Evolutionary conservation across 2,329 filamentous ascomycete genomes (phyloP), one percentile per base, ranked within the genome.

Genomic region (Periconia digitata): DNA sequence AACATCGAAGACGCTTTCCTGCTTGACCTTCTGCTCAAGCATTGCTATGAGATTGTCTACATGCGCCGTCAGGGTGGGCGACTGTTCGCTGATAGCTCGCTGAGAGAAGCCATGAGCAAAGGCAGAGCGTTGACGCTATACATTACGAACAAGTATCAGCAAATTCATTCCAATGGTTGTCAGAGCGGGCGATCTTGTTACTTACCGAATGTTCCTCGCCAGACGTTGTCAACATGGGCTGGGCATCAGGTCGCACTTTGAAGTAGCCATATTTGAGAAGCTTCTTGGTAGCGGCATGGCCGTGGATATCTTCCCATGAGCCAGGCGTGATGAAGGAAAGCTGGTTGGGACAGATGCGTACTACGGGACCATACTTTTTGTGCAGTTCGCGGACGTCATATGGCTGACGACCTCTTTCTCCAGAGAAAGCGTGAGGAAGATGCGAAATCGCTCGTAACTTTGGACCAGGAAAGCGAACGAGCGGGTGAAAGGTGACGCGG

Each of bases 401-500:
- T 23, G 67, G 55, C 8, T 51, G 45, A 2, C 42, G 50, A 20
- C 72, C 73, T 1, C 23, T 56, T 23, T 55, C 51, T 1, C 50
- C 44, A 16, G 59, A 56, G n/a, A 59, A 45, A 20, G 63, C 58
- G 35, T 66, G 60, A 1, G 70, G 70, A 10, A 74, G 49, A n/a
- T 66, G 60, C 36, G 69, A 67, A 17, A 66, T 63, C 8, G 70
- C 68, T 46, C 59, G 51, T 6, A 71, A 44, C 34, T 61, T 71
- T 1, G 76, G 75, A 2, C 75, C 77, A 8, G 76, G 76, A 39
- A 71, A 75, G 37, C 67, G 69, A 37, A 66, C 63, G 1, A 77
- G 64, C 2, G 74, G 75, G 32, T 75, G 70, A 48, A 77, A 71
- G 55, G 69, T 75, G 15, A 72, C 57, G 45, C 63, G 64, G 53